Base-by-base conservation (phyloP, 1,284 basidiomycete genomes). In the Erythrobasidium hasegawianum region DNA sequence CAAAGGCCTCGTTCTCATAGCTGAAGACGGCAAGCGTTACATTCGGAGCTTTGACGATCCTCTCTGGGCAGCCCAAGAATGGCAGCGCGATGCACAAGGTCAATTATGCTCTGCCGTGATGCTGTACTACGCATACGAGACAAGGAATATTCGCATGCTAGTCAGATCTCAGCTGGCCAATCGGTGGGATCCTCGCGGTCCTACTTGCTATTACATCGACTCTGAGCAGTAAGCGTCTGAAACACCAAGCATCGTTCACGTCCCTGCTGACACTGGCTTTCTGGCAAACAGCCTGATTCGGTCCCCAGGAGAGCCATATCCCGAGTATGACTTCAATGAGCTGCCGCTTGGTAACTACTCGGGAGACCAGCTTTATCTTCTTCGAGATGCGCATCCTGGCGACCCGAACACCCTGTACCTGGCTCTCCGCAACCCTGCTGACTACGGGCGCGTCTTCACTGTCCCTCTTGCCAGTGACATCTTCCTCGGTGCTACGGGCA, bases 81-180 rank as follows among this genome's bases (percentile, higher is more conserved):
- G 43, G 43, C 43, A 47, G 14, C 16, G 16, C 16, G 43, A 47
- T 47, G 43, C 16, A 16, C 43, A 47, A 14, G 43, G 43, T 18
- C 16, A 24, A 16, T 14, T 24, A 7, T 47, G 22, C 43, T 16
- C 43, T 18, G 43, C 43, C 5, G 43, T 47, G n/a, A 47, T 47
- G 43, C 43, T 47, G 5, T 47, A 47, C 43, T 18, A 18, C n/a
- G 43, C 22, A n/a, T 47, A 47, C 43, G n/a, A 47, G 22, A 24
- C n/a, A 8, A 18, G 22, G 16, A n/a, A 47, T 8, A 47, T 14
- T 24, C 43, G 22, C 8, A 47, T 47, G 43, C 16, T 24, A 8
- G 43, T 47, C 5, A n/a, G 43, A 47, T 47, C 43, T 47, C 43
- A 47, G 43, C 43, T 47, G 16, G 16, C 14, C 43, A 47, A 47